Conservation (phyloP, 2,329 filamentous ascomycete genomes). For the Zarea fungicola region DNA sequence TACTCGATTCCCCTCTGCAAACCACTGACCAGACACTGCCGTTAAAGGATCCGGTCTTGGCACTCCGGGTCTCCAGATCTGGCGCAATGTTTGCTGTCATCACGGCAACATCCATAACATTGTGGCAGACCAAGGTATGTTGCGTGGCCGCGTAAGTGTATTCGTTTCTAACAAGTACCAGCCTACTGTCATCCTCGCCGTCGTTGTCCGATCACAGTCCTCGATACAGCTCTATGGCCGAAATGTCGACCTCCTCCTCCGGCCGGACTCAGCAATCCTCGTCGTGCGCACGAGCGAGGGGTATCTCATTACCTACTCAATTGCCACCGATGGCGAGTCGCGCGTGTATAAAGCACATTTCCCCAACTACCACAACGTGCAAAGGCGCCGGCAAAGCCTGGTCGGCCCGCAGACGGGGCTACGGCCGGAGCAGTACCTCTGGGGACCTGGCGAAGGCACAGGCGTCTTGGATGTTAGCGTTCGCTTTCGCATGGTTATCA, state of each 20-base stretch:
- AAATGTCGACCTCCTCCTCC: conserved; percentile 78
- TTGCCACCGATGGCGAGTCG: conserved; percentile 77
- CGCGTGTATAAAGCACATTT: conserved; percentile 83
- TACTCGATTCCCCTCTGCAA: conserved; percentile 27
- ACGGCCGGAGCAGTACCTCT: conserved; percentile 57
- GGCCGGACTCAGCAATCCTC: conserved; percentile 86
- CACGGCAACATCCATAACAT: conserved; percentile 76
- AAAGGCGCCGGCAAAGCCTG: conserved; percentile 57
- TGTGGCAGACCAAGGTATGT: conserved; percentile 91
- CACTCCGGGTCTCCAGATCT: conserved; percentile 69
- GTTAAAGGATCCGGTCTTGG: conserved; percentile 61
- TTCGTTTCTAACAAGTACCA: conserved; percentile 32
- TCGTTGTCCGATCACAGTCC: conserved; percentile 72
- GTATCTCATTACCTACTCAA: conserved; percentile 89
- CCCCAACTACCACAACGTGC: conserved; percentile 58
- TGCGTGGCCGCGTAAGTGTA: background rate
- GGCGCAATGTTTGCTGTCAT: conserved; percentile 85
- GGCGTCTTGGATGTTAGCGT: conserved; percentile 83
- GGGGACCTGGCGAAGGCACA: conserved; percentile 74
- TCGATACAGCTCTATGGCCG: conserved; percentile 80
- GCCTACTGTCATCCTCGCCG: conserved; percentile 84
- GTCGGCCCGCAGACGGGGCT: conserved; percentile 50
- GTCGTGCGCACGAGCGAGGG: conserved; percentile 82
- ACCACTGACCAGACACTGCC: conserved; percentile 34
- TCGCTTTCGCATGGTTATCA: conserved; percentile 95